Conservation (phyloP, 225 moss, liverwort and hornwort species). For the Physcomitrium patens region DNA sequence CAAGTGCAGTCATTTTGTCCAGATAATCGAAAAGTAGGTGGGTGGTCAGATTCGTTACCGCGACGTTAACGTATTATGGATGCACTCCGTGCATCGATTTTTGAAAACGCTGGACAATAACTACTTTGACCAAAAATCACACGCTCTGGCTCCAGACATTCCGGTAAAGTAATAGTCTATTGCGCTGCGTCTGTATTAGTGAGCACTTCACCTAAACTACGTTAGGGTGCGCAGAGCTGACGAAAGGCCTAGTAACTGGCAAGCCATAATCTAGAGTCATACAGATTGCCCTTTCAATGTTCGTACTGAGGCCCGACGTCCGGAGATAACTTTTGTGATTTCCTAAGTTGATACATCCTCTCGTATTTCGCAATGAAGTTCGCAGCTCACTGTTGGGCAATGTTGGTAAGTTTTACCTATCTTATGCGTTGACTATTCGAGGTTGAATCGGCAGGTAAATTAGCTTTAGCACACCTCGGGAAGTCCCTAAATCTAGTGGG, state of each 20-base stretch:
- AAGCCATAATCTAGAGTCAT: not conserved
- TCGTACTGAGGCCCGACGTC: not conserved
- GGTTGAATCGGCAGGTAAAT: not conserved
- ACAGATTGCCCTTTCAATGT: not conserved
- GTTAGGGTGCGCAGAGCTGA: not conserved
- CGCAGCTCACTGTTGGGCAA: no score
- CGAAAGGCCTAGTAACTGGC: not conserved
- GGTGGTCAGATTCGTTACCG: not conserved
- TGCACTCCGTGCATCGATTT: not conserved
- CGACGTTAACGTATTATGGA: not conserved
- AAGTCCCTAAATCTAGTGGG: no score
- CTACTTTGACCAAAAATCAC: not conserved
- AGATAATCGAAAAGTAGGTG: not conserved
- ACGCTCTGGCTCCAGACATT: conserved; percentile 1
- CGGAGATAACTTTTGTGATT: not conserved
- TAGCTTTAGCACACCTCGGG: not conserved
- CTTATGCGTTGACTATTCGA: not conserved
- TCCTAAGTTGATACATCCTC: not conserved
- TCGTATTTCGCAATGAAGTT: not conserved
- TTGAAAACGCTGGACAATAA: not conserved
- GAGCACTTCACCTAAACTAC: not conserved
- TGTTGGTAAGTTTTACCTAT: not conserved
- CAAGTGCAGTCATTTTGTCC: conserved; percentile 19
- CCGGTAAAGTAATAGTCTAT: not conserved
- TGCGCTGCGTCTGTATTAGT: not conserved